Evolutionary conservation across 345 rosid genomes (phyloP).

Genomic region (Conringia planisiliqua): DNA sequence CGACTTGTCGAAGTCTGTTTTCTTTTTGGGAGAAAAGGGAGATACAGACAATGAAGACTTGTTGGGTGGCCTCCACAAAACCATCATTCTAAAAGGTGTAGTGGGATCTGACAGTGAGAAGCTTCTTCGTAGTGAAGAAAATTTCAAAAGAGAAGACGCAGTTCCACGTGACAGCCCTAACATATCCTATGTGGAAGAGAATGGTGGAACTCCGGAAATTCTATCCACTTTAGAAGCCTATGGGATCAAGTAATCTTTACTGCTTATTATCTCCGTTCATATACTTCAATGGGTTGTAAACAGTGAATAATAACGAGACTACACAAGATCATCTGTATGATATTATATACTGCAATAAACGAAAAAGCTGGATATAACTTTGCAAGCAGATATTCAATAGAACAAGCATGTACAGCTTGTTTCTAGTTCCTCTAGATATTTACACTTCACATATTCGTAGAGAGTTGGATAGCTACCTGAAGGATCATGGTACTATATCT

Average conservation of each 20-base stretch:
- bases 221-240: constrained; percentile 44
- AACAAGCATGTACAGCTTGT: background rate
- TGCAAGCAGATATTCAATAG: background rate
- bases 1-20: constrained; percentile 53
- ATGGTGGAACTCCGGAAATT: constrained; percentile 44
- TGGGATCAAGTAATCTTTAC: constrained; percentile 41
- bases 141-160: constrained; percentile 55
- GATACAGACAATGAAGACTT: constrained; percentile 79
- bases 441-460: background rate
- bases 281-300: constrained; percentile 16
- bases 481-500: constrained; percentile 8
- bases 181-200: constrained; percentile 39
- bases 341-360: constrained; percentile 21
- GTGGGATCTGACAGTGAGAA: constrained; percentile 61
- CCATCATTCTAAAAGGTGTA: constrained; percentile 51
- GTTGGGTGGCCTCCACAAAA: constrained; percentile 70
- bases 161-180: constrained; percentile 49
- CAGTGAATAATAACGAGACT: background rate
- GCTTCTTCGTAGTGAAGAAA: constrained; percentile 54
- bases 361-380: background rate
- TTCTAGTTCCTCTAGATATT: background rate
- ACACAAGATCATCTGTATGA: constrained; percentile 1
- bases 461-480: constrained; percentile 26
- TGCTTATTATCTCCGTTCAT: constrained; percentile 1
- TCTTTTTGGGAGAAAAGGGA: constrained; percentile 75